Percentiles rank a stretch among this genome's conserved stretches.
These are phyloP conservation scores for Cutaneotrichosporon cavernicola DNA, from an alignment of 1,284 basidiomycete genomes.

Conservation along the genomic window DNA sequence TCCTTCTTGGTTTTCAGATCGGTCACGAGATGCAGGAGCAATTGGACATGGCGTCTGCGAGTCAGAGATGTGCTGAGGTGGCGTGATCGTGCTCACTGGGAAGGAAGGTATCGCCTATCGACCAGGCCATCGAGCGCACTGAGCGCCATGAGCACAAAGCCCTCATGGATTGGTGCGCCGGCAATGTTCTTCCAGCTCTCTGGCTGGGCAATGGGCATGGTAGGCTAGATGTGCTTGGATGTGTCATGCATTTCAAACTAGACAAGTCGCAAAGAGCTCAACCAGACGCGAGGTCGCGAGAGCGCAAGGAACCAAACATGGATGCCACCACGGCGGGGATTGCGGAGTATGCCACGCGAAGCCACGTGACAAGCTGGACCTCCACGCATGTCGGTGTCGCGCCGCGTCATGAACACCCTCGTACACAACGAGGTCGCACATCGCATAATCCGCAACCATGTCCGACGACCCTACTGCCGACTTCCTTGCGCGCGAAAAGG, in stretches of 20 bases:
- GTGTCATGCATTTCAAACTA: neutral
- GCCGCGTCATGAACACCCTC: conserved; percentile 9
- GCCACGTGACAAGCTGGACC: neutral
- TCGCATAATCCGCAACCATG: conserved; percentile 33
- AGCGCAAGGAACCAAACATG: conserved; percentile 2
- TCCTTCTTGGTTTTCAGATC: neutral
- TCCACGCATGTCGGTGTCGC: conserved; percentile 1
- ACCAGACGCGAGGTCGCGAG: neutral
- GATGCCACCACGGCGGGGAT: neutral
- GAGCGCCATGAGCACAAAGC: conserved; percentile 8
- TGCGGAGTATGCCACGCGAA: conserved; percentile 8
- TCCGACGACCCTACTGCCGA: conserved; percentile 53
- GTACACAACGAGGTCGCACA: neutral
- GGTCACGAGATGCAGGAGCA: conserved; percentile 34
- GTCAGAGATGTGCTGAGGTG: neutral
- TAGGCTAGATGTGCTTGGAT: neutral
- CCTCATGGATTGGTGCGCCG: conserved; percentile 10
- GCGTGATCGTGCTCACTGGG: conserved; percentile 3
- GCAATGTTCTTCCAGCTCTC: conserved; percentile 13
- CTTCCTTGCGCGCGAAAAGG: conserved; percentile 53
- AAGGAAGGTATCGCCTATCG: conserved; percentile 12
- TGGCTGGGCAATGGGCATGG: conserved; percentile 3
- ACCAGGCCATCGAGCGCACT: conserved; percentile 19
- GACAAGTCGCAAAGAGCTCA: neutral
- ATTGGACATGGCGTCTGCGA: conserved; percentile 35